Evolutionary conservation across 768 basidiomycete genomes (phyloP).

Genomic region (Gymnopilus junonius): DNA sequence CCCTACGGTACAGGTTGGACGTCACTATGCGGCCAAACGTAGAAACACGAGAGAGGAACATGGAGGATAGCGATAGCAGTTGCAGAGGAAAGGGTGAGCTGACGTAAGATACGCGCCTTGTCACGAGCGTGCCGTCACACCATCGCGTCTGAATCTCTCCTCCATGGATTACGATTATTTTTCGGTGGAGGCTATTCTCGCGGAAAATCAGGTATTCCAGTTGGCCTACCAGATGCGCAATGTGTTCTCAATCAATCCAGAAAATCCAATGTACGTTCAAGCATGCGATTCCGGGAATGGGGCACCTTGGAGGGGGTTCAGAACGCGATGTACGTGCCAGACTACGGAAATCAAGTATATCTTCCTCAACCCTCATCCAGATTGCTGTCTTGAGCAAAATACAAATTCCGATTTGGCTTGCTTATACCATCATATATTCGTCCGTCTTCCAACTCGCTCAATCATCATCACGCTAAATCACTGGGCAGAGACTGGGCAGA

Average conservation of each 20-base stretch:
- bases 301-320: constrained; percentile 85
- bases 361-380: constrained; percentile 42
- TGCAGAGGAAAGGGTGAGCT: neutral
- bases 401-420: constrained; percentile 91
- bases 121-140: constrained; percentile 16
- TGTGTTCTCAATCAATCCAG: constrained; percentile 38
- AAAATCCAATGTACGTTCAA: constrained; percentile 96
- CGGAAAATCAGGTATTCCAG: constrained; percentile 79
- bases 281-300: constrained; percentile 81
- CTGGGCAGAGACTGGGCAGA: constrained; percentile 80
- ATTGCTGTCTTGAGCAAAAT: constrained; percentile 78
- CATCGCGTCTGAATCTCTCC: neutral
- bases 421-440: constrained; percentile 85
- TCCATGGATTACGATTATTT: constrained; percentile 92
- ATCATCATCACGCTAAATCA: constrained; percentile 5
- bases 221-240: neutral
- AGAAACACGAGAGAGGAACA: constrained; percentile 14
- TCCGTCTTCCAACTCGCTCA: constrained; percentile 27
- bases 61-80: neutral
- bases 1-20: neutral
- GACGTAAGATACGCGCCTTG: constrained; percentile 16
- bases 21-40: neutral
- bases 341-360: neutral
- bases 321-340: constrained; percentile 72
- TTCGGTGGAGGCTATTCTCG: constrained; percentile 88